These are phyloP conservation scores for Populus davidiana DNA, from an alignment of 345 rosid species.

Conservation along the genomic window DNA sequence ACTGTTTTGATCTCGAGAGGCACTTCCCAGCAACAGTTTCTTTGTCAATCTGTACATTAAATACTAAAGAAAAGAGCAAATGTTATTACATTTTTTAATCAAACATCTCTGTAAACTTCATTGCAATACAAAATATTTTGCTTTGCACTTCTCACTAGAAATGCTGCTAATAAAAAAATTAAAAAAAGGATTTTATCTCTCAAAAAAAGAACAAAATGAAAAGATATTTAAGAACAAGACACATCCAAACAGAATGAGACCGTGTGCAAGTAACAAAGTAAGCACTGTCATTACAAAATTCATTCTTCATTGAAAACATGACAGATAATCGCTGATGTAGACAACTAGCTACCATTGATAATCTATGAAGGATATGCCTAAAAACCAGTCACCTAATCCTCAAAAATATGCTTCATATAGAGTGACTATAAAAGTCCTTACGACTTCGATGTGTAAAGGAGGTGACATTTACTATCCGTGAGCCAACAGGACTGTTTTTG, in stretches of 20 bases:
- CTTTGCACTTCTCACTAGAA: not conserved
- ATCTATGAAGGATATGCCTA: not conserved
- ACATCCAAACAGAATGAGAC: not conserved
- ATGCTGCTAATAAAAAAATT: not conserved
- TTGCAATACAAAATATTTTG: not conserved
- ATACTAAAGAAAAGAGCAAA: constrained; percentile 34
- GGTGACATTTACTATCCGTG: constrained; percentile 83
- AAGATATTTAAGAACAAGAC: not conserved
- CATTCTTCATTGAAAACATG: not conserved
- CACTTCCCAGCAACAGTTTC: constrained; percentile 54
- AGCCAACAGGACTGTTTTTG: constrained; percentile 64
- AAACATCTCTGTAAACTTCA: not conserved
- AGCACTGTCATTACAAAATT: not conserved
- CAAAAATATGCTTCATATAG: not conserved
- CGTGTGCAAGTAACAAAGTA: not conserved
- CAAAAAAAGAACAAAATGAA: not conserved
- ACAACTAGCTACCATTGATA: not conserved
- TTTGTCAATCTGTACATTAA: constrained; percentile 45
- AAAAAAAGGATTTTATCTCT: not conserved
- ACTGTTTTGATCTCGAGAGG: constrained; percentile 45
- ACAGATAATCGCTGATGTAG: not conserved
- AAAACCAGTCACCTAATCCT: not conserved
- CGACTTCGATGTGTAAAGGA: constrained; percentile 86
- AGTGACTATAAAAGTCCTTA: constrained; percentile 19
- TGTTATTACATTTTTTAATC: not conserved